Conservation (phyloP, 306 rosid species). For the Luffa acutangula region DNA sequence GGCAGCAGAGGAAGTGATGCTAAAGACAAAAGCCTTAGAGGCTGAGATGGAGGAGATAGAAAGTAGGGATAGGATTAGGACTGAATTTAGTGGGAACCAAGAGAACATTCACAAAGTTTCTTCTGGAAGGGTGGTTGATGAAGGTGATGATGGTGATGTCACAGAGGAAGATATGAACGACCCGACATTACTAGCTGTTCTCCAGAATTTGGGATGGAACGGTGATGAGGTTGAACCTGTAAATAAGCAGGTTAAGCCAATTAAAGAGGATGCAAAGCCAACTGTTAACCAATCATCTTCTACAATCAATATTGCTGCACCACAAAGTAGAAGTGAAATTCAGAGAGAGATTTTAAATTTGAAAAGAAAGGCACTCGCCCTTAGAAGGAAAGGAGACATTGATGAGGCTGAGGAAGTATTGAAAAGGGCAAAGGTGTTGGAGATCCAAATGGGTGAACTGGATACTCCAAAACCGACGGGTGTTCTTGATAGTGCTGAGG, state of each 20-base stretch:
- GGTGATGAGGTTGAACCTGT: conserved; percentile 29
- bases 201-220: conserved; percentile 56
- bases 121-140: conserved; percentile 28
- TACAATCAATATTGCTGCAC: conserved; percentile 25
- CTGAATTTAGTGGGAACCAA: conserved; percentile 21
- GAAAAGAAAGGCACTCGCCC: conserved; percentile 71
- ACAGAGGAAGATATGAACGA: conserved; percentile 55
- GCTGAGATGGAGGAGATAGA: conserved; percentile 48
- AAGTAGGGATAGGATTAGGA: conserved; percentile 29
- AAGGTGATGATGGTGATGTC: conserved; percentile 31
- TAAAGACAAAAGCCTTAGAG: conserved; percentile 55
- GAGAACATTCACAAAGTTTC: conserved; percentile 20
- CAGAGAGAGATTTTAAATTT: conserved; percentile 76
- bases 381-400: conserved; percentile 62
- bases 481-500: conserved; percentile 16
- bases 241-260: conserved; percentile 17
- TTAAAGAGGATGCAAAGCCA: conserved; percentile 18
- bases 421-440: conserved; percentile 49
- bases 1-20: conserved; percentile 72
- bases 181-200: conserved; percentile 46
- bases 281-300: conserved; percentile 28
- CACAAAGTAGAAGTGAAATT: conserved; percentile 61
- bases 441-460: conserved; percentile 52
- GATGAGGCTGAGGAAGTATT: conserved; percentile 64
- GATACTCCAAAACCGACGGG: conserved; percentile 29